Evolutionary conservation across 192 early-diverging fungal genomes (phyloP), one percentile per base, ranked within the genome.

Genomic region (Podila epigama): DNA sequence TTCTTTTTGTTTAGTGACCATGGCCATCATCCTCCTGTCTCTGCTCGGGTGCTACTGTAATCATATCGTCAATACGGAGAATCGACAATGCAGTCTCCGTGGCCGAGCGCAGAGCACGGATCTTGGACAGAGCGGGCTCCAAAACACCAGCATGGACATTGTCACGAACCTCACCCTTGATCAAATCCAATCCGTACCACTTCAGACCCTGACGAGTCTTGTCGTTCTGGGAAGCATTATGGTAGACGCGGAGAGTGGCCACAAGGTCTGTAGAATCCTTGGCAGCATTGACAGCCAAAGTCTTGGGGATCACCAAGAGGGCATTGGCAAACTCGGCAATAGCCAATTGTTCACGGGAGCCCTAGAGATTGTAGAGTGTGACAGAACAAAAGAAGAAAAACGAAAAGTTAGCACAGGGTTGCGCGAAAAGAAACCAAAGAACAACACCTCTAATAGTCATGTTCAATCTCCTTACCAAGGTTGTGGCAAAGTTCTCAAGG

Each of bases 61-160:
- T 94, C 88, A 94, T 90, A 68, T 94, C 92, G 79, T 99, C 98
- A 63, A 99, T 98, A 66, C 98, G 88, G 65, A 99, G 86, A 71
- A 99, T 92, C 67, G 96, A 93, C 78, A 99, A 93, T 31, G 98
- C 98, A 44, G 98, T 96, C 82, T 99, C 98, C 16, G 98, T 99
- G 22, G 98, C 98, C 16, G 94, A 93, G 83, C 97, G 97, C 63
- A 99, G 85, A 53, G 92, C 93, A 86, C 95, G 97, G 83, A 99
- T 92, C 85, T 99, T 99, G 71, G 93, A 95, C 89, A 99, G 94
- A 42, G 95, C 93, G 16, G 98, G 98, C 75, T 99, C 98, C 64
- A 99, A 85, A 4, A 99, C 94, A 40, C 98, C 98, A 22, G 96
- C 93, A 51, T 88, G 83, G 58, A 98, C 83, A 82, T 98, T 99